Percentiles rank a stretch among this genome's conserved stretches.
Evolutionary conservation across 2,329 filamentous ascomycete species (phyloP).

Genomic region (Fusarium albidum): DNA sequence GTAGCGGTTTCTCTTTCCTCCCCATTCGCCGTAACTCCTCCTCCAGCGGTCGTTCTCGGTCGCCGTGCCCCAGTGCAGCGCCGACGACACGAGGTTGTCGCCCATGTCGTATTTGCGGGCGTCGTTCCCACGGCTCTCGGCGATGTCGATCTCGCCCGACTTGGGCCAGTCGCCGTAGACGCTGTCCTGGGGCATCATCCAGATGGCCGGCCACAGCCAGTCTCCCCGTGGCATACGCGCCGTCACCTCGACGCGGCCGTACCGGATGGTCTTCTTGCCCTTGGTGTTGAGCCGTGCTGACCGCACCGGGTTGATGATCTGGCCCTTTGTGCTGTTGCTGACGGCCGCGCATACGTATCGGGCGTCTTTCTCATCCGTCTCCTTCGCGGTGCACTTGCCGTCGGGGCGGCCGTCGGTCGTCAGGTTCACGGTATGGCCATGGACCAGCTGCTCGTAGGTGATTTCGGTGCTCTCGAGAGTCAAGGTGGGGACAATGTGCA

Average conservation of each 20-base stretch:
- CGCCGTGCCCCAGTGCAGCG: constrained; percentile 55
- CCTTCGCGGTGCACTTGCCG: constrained; percentile 49
- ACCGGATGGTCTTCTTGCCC: constrained; percentile 55
- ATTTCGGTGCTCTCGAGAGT: constrained; percentile 44
- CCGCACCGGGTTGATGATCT: constrained; percentile 58
- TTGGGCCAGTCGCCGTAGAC: constrained; percentile 60
- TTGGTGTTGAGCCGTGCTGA: constrained; percentile 53
- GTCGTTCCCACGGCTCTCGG: constrained; percentile 58
- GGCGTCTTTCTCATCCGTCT: constrained; percentile 18
- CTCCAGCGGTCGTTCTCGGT: constrained; percentile 42
- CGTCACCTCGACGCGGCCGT: constrained; percentile 61
- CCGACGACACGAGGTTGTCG: constrained; percentile 49
- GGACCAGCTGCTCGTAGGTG: constrained; percentile 45
- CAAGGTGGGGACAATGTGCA: constrained; percentile 61
- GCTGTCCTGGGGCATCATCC: constrained; percentile 53
- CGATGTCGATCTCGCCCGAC: constrained; percentile 63
- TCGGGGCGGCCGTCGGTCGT: constrained; percentile 44
- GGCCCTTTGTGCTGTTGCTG: constrained; percentile 53
- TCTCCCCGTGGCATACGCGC: constrained; percentile 61
- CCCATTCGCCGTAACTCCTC: constrained; percentile 42
- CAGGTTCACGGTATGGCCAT: constrained; percentile 54
- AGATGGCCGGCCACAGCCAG: constrained; percentile 63
- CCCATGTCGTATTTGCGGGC: constrained; percentile 42
- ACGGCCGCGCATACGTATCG: constrained; percentile 45
- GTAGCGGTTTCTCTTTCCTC: constrained; percentile 46